These are phyloP conservation scores for Lentinula lateritia DNA, from an alignment of 768 basidiomycete species.

Conservation along the genomic window DNA sequence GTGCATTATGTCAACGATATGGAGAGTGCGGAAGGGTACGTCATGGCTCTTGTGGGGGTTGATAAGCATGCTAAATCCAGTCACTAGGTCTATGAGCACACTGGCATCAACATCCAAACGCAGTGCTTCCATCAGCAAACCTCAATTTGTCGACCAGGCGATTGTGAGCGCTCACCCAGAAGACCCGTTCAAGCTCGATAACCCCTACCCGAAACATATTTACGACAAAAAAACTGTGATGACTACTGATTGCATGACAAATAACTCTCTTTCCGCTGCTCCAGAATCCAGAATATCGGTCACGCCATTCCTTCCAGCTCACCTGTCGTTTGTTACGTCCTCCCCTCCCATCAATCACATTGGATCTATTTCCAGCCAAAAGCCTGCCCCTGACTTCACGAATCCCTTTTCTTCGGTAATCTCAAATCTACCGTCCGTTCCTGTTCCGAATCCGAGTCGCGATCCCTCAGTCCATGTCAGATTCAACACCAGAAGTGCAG, in stretches of 20 bases:
- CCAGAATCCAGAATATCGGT: no score
- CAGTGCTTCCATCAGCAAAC: background rate
- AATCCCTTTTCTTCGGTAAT: background rate
- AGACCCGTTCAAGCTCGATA: constrained; percentile 4
- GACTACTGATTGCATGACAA: background rate
- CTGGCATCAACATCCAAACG: background rate
- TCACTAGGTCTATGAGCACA: background rate
- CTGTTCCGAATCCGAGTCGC: background rate
- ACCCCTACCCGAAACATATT: background rate
- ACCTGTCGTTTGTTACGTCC: background rate
- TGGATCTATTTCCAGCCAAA: background rate
- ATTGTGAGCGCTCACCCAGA: background rate
- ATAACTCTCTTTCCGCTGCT: background rate
- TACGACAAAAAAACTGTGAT: background rate
- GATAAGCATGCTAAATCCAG: background rate
- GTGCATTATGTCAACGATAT: background rate
- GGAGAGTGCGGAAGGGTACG: background rate
- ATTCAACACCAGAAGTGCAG: background rate
- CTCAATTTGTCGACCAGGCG: background rate
- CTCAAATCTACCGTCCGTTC: background rate
- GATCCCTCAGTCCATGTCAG: background rate
- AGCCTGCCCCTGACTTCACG: background rate
- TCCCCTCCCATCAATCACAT: background rate
- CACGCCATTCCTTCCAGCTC: background rate
- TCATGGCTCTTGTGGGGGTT: background rate